Base-by-base conservation (phyloP, 169 alveolate species). In the Cryptosporidium sp. region DNA sequence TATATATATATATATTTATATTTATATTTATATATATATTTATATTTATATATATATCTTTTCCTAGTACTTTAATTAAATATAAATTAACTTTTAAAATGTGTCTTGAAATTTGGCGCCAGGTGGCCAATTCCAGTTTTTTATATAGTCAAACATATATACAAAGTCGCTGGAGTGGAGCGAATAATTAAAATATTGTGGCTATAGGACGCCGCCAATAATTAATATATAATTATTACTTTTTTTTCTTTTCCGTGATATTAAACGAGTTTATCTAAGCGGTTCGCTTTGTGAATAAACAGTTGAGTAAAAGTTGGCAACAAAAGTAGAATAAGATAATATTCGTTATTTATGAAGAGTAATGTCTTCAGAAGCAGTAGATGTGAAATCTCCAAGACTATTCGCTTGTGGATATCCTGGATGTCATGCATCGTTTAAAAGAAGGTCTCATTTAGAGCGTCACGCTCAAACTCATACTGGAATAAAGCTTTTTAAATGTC, bases 391-490 rank as follows among this genome's bases (percentile, higher is more conserved):
- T 59, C 73, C 89, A 67, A 80, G 89, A 80, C 68, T 80, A 45
- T 80, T 80, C 67, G 74, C 89, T 80, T 80, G 89, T 80, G 89
- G 75, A 59, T 80, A 80, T 65, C 89, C 89, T 33, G 89, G 89
- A 23, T 80, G 89, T 65, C 89, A 80, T 80, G 89, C 89, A 58
- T 80, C 89, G 29, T 80, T 80, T 80, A 80, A 80, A 67, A 80
- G 89, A 65, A 59, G 89, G 48, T 80, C 89, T 65, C 89, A 80
- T 52, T 41, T 80, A 37, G 89, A 80, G 45, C 89, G 89, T 41
- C 89, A 80, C 43, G 89, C 89, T 65, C 89, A 80, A 80, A 80
- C 89, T 41, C 89, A 80, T 80, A 80, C 89, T 1, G 89, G 89
- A 62, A 80, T 80, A 62, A 80, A 80, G 75, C 75, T 80, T 26